Evolutionary conservation across 805 yeast genomes (phyloP).

Genomic region (Yamadazyma kitorensis): DNA sequence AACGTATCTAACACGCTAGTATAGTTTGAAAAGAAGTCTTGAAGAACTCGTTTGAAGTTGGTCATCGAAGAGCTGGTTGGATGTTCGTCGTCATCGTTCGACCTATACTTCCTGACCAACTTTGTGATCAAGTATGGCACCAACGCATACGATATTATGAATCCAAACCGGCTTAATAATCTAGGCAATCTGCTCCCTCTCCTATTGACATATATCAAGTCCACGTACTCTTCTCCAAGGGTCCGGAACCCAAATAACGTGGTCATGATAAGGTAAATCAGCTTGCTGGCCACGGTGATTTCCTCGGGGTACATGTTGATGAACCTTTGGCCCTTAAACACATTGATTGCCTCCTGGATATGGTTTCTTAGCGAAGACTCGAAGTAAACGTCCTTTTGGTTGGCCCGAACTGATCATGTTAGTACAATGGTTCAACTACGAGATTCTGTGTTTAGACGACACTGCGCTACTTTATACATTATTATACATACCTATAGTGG

Average conservation of each 20-base stretch:
- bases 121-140: conserved; percentile 54
- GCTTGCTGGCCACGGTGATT: conserved; percentile 53
- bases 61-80: too few relatives aligned
- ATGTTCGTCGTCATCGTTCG: conserved; percentile 14
- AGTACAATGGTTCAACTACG: conserved; percentile 15
- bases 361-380: conserved; percentile 53
- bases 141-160: conserved; percentile 56
- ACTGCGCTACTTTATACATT: neutral
- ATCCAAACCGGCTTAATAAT: conserved; percentile 48
- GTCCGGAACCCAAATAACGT: conserved; percentile 77
- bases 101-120: conserved; percentile 21
- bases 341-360: conserved; percentile 53
- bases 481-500: conserved; percentile 74
- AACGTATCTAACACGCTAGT: conserved; percentile 49
- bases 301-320: conserved; percentile 63
- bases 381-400: conserved; percentile 83
- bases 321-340: conserved; percentile 60
- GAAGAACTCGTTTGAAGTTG: too few relatives aligned
- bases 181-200: conserved; percentile 51
- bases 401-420: conserved; percentile 63
- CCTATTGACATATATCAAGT: conserved; percentile 61
- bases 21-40: conserved; percentile 36
- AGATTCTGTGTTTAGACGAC: too few relatives aligned
- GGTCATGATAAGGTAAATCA: conserved; percentile 68
- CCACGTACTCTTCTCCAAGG: conserved; percentile 92